These are phyloP conservation scores for Tremella mesenterica DNA, from an alignment of 768 basidiomycete species.

Conservation along the genomic window DNA sequence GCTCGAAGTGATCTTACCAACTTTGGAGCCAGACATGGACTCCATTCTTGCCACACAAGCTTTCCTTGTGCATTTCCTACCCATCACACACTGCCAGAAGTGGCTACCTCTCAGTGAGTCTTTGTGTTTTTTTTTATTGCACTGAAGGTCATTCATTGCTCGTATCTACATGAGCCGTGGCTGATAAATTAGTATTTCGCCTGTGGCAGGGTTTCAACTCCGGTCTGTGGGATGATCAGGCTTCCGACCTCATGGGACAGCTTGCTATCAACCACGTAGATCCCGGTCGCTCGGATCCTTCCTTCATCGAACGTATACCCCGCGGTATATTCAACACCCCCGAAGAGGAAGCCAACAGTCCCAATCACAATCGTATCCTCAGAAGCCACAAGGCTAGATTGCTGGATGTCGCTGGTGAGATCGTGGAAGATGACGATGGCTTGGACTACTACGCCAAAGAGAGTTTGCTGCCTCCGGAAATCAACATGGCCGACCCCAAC, in stretches of 20 bases:
- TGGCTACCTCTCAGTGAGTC: conserved; percentile 61
- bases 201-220: conserved; percentile 84
- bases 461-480: conserved; percentile 16
- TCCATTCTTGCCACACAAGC: conserved; percentile 71
- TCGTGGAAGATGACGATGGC: conserved; percentile 33
- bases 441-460: conserved; percentile 30
- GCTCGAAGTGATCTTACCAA: conserved; percentile 74
- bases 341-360: conserved; percentile 29
- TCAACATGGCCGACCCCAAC: conserved; percentile 18
- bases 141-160: not conserved
- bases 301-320: conserved; percentile 51
- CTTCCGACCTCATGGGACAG: conserved; percentile 70
- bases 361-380: conserved; percentile 7
- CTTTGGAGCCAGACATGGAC: conserved; percentile 50
- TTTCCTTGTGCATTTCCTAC: conserved; percentile 76
- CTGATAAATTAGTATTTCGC: conserved; percentile 53
- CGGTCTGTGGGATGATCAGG: conserved; percentile 80
- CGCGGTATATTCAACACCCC: conserved; percentile 27
- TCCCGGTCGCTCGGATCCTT: conserved; percentile 66
- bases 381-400: conserved; percentile 26
- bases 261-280: conserved; percentile 73
- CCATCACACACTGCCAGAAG: conserved; percentile 70
- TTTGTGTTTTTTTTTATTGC: not conserved
- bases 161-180: not conserved
- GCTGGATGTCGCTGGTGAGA: conserved; percentile 26